Base-by-base conservation (phyloP, 2,329 filamentous ascomycete species). In the Bipolaris oryzae region DNA sequence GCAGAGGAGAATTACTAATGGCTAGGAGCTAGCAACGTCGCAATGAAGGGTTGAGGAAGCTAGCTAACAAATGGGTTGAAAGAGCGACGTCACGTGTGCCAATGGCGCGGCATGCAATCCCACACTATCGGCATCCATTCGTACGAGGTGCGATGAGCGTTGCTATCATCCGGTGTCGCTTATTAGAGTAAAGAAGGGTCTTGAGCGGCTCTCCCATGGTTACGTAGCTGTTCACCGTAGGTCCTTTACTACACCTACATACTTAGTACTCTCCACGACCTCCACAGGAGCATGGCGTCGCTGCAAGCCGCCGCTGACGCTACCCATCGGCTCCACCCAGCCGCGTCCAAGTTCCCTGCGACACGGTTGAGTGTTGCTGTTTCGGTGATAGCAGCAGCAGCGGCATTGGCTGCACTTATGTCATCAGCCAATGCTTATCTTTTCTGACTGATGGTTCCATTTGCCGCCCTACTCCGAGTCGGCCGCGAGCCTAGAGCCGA, bases 361-460 rank as follows among this genome's bases (percentile, higher is more conserved):
- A 44, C 41, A n/a, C 15, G 53, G 34, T 59, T 41, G 56, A 46
- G 54, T 50, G 49, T 58, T 61, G 43, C 46, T 50, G 58, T 52
- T 45, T 53, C 43, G 47, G 34, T 44, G 51, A 42, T 53, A 34
- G 48, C 16, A 33, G 39, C 42, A 53, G 20, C 34, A 28, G 44
- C 51, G 43, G 41, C 35, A 47, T 35, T 37, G 7, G 42, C 42
- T 28, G 34, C 34, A 16, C 9, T 60, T 58, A 57, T 68, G 65
- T 68, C 63, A 63, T 65, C 31, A 60, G 45, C 43, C 45, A 38
- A 35, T 54, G 63, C 63, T 67, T 68, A 65, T 63, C 63, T 53
- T 46, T 44, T 35, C 47, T 54, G 57, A 54, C 56, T 55, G 55
- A 55, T 53, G 55, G 45, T 25, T 3, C 23, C 23, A n/a, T 43